Evolutionary conservation across 2,329 filamentous ascomycete species (phyloP), one percentile per base, ranked within the genome.

Genomic region (Hirsutella thompsonii): DNA sequence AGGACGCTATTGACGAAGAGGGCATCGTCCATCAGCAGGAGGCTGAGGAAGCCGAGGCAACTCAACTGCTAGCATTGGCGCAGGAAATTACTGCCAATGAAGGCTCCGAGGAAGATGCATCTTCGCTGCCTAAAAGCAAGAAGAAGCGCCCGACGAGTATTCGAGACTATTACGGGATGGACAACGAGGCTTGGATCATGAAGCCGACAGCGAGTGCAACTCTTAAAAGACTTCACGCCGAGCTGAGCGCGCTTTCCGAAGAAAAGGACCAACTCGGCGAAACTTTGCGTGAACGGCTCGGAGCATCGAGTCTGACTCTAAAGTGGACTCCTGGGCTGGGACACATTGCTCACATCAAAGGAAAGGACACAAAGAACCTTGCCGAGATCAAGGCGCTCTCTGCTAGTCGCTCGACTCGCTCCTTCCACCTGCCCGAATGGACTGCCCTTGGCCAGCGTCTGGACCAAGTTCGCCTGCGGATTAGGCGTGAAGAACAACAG

Each of bases 291-390:
- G 58, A 71, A 11, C 68, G 74, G 5, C 69, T 90, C 35, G 59
- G 62, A 43, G 77, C 79, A 10, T 60, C 76, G 5, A 81, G 72
- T 44, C 70, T 96, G 35, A 83, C 79, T 1, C 72, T 98, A 18
- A 84, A 82, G 52, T 96, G 88, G 83, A 87, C 82, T 1, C 83
- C 90, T 0, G 82, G 81, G 13, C 71, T 94, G 2, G 90, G 92
- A 8, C 86, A 98, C 57, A 84, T 94, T 53, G 89, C 84, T 51
- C 89, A 96, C 56, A 74, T 96, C 51, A 92, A 82, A 59, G 87
- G 87, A 28, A 89, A 83, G 57, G 83, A 92, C 52, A 66, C 74
- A 36, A 64, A 62, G 18, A 55, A 51, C 30, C 45, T 62, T 10
- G 37, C 47, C 20, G 46, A 57, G 36, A 47, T 62, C 19, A 50